Evolutionary conservation across 2,329 filamentous ascomycete genomes (phyloP).

Genomic region (Westerdykella ornata): DNA sequence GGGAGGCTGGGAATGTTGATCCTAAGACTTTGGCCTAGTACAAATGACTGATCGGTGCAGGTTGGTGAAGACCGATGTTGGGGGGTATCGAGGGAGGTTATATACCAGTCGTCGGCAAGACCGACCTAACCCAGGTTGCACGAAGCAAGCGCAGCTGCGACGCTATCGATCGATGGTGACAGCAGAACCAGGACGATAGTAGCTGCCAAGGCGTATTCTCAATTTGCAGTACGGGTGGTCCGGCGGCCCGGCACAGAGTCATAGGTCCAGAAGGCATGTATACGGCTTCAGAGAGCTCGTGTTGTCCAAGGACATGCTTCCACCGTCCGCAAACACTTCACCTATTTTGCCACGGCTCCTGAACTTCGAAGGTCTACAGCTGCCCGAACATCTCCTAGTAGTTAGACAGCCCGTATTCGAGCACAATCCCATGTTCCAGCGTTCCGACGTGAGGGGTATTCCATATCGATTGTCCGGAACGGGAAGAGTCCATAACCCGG

Average conservation of each 20-base stretch:
- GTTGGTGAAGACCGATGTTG: constrained; percentile 28
- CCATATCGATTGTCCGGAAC: constrained; percentile 12
- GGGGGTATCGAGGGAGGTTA: constrained; percentile 22
- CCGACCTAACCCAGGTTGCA: constrained; percentile 5
- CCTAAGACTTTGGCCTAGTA: constrained; percentile 11
- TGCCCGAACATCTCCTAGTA: constrained; percentile 9
- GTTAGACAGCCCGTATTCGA: constrained; percentile 7
- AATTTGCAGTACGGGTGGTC: constrained; percentile 34
- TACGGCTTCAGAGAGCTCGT: constrained; percentile 28
- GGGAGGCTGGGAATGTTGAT: constrained; percentile 12
- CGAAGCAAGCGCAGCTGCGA: constrained; percentile 9
- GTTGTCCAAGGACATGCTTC: constrained; percentile 13
- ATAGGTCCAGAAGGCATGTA: constrained; percentile 19
- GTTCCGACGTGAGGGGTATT: constrained; percentile 7
- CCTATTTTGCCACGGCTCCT: constrained; percentile 9
- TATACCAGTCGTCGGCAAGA: constrained; percentile 25
- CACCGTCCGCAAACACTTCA: constrained; percentile 6
- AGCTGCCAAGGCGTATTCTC: constrained; percentile 22
- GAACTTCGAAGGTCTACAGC: constrained; percentile 14
- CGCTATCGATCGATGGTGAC: constrained; percentile 13
- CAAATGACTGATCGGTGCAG: constrained; percentile 17
- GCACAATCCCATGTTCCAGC: constrained; percentile 8
- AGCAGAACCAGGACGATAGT: constrained; percentile 16
- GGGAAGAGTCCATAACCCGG: constrained; percentile 8
- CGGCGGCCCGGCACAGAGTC: constrained; percentile 22